Evolutionary conservation across 108 stramenopile genomes (phyloP).

Genomic region (Nitzschia sp.): DNA sequence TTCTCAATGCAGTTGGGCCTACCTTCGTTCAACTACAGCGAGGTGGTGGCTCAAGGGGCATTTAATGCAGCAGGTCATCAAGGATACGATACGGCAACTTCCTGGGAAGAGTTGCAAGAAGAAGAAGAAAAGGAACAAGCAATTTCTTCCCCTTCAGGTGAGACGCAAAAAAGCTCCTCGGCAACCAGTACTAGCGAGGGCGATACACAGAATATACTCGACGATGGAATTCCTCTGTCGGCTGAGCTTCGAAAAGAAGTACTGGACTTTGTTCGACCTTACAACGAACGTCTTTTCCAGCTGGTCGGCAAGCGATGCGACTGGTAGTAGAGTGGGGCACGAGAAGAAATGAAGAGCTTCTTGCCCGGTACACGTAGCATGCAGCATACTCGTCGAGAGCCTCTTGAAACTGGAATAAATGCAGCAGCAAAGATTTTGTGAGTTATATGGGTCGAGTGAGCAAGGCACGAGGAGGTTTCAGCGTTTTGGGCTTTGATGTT

Average conservation of each 20-base stretch:
- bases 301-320: slow-evolving; percentile 68
- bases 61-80: slow-evolving; percentile 83
- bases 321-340: slow-evolving; percentile 50
- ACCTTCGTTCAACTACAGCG: slow-evolving; percentile 62
- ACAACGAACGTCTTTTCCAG: slow-evolving; percentile 80
- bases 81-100: slow-evolving; percentile 76
- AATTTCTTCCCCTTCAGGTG: neutral
- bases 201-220: neutral
- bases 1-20: slow-evolving; percentile 61
- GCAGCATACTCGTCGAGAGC: too few relatives aligned
- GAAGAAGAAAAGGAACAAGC: neutral
- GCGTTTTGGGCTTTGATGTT: too few relatives aligned
- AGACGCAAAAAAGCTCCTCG: neutral
- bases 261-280: slow-evolving; percentile 64
- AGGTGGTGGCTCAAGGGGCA: slow-evolving; percentile 46
- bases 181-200: too few relatives aligned
- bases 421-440: too few relatives aligned
- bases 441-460: too few relatives aligned
- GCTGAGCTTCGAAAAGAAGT: slow-evolving; percentile 54
- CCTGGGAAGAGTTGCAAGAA: slow-evolving; percentile 50
- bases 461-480: too few relatives aligned
- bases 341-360: too few relatives aligned
- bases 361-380: too few relatives aligned
- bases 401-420: too few relatives aligned
- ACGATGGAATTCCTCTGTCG: slow-evolving; percentile 58